phyloP scores from a whole-genome alignment of 1,284 basidiomycete genomes.

The Amylostereum chailletii region DNA sequence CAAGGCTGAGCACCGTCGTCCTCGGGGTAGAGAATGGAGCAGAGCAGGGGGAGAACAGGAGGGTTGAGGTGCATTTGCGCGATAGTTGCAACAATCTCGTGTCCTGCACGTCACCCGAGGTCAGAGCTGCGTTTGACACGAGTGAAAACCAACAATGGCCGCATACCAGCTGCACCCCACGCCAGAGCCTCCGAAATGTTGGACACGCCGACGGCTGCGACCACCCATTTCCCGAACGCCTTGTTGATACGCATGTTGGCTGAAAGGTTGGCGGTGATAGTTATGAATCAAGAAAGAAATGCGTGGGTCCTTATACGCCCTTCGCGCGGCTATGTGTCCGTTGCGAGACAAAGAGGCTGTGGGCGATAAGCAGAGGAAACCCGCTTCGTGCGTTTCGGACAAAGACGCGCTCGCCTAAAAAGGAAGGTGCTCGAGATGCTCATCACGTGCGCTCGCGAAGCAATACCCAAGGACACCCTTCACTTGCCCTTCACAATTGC shows the following conservation, averaged over 20 bases:
- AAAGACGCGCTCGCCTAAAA: too few relatives aligned
- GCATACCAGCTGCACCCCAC: background rate
- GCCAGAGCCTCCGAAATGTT: background rate
- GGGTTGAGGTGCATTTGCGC: slow-evolving; percentile 87
- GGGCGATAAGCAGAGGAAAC: too few relatives aligned
- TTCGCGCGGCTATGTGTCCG: too few relatives aligned
- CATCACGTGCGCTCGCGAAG: too few relatives aligned
- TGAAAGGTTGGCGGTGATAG: background rate
- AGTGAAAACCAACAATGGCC: background rate
- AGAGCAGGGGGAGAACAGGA: slow-evolving; percentile 59
- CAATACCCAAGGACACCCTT: too few relatives aligned
- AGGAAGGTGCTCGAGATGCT: too few relatives aligned
- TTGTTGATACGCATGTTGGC: background rate
- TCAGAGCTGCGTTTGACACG: background rate
- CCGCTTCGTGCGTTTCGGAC: too few relatives aligned
- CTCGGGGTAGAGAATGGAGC: slow-evolving; percentile 55
- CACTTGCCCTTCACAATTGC: too few relatives aligned
- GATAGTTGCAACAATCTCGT: slow-evolving; percentile 88
- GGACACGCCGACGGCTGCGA: background rate
- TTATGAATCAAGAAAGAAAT: too few relatives aligned
- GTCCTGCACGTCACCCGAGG: slow-evolving; percentile 37
- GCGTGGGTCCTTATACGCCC: too few relatives aligned
- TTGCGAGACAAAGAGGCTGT: too few relatives aligned
- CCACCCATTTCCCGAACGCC: background rate
- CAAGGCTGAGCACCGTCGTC: slow-evolving; percentile 39